Evolutionary conservation across 306 rosid species (phyloP).

Genomic region (Hippophae gyantsensis): DNA sequence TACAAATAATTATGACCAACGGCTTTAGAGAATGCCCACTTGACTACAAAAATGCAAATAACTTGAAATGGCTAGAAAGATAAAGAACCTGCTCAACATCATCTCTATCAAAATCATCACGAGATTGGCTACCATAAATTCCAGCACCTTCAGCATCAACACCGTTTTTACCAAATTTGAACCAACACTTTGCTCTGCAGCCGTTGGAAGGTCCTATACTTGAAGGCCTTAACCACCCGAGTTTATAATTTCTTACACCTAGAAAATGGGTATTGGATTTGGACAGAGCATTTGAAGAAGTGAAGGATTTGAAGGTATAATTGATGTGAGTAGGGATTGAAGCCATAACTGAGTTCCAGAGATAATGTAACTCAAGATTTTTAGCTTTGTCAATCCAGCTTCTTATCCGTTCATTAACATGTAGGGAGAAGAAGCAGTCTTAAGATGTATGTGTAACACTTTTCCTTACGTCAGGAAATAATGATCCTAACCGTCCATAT

Average conservation of each 20-base stretch:
- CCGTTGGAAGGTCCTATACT: conserved; percentile 80
- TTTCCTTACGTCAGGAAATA: neutral
- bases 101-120: conserved; percentile 85
- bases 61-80: neutral
- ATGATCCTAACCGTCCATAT: neutral
- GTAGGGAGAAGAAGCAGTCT: neutral
- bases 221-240: conserved; percentile 32
- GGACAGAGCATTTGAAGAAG: conserved; percentile 22
- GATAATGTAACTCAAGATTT: neutral
- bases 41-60: no score
- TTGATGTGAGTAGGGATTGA: conserved; percentile 44
- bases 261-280: conserved; percentile 39
- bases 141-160: conserved; percentile 96
- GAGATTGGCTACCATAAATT: conserved; percentile 85
- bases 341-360: conserved; percentile 51
- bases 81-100: conserved; percentile 81
- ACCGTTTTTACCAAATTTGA: conserved; percentile 75
- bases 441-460: neutral
- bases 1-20: no score
- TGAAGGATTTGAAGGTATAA: conserved; percentile 28
- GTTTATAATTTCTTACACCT: conserved; percentile 24
- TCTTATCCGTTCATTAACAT: conserved; percentile 42
- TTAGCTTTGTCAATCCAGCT: conserved; percentile 3
- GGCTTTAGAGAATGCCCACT: no score
- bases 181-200: conserved; percentile 68